Base-by-base conservation (phyloP, 805 yeast species). In the Candida palmyrensis region DNA sequence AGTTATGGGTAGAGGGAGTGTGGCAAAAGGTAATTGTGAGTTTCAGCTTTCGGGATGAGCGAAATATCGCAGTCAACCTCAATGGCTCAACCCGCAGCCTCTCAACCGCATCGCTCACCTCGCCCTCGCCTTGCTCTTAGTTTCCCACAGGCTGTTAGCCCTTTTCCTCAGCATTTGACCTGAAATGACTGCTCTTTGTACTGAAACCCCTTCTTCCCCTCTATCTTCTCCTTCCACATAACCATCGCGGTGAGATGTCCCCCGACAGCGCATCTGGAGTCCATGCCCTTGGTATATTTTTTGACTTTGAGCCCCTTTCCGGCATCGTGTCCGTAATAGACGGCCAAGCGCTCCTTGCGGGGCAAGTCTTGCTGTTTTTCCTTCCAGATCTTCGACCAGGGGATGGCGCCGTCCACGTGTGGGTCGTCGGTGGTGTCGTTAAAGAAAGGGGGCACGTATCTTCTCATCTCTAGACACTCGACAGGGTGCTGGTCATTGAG, bases 271-370 rank as follows among this genome's bases (percentile, higher is more conserved):
- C 97, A 89, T 1, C 84, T 85, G 8, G 84, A 64, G 50, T 90
- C 97, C 25, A 89, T 59, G 0, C 97, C 97, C 47, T 74, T 76
- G 3, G 95, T 68, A 54, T 67, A 86, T 40, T 73, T 71, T 42
- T 72, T 71, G 31, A 79, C 42, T 35, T 73, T 76, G 31, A 88
- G 69, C 1, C 96, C 96, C 35, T 79, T 63, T 35, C 76, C 66
- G 3, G 97, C 94, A 51, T 86, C 94, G 51, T 89, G 97, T 1
- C 97, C 97, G 51, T 89, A 89, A 47, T 75, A 77, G 3, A 85
- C 87, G 15, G 70, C 62, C 12, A 33, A 26, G 33, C 62, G 29
- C 45, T 55, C 51, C 44, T 60, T 40, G 49, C 56, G 25, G 57
- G 53, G 22, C 45, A 44, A n/a, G 40, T 51, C 43, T 33, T 55